These are phyloP conservation scores for Stylosanthes scabra DNA, from an alignment of 331 rosid genomes.

Conservation along the genomic window DNA sequence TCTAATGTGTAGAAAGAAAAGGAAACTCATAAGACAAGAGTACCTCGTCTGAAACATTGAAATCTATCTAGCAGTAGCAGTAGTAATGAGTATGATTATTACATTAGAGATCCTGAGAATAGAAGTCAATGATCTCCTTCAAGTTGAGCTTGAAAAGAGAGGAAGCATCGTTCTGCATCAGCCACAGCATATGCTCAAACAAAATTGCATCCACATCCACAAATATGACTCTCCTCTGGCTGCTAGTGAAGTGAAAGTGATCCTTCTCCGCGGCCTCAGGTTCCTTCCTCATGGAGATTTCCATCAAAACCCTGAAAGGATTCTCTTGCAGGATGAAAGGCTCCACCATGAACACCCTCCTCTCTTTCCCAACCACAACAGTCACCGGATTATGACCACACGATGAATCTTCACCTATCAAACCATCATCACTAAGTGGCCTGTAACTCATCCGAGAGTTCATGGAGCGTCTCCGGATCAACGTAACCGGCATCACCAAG, in stretches of 20 bases:
- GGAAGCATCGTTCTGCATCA: constrained; percentile 78
- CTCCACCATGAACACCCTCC: constrained; percentile 83
- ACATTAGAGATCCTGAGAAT: constrained; percentile 63
- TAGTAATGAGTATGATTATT: background rate
- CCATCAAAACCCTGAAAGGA: constrained; percentile 74
- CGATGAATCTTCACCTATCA: constrained; percentile 33
- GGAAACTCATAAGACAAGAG: constrained; percentile 33
- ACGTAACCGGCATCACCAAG: constrained; percentile 70
- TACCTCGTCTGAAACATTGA: background rate
- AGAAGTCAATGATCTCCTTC: constrained; percentile 84
- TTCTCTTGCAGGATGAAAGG: constrained; percentile 70
- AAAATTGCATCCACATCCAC: constrained; percentile 87
- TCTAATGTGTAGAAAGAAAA: too few relatives aligned
- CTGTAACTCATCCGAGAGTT: constrained; percentile 57
- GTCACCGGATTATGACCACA: constrained; percentile 50
- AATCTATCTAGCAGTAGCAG: background rate
- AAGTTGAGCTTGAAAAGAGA: constrained; percentile 78
- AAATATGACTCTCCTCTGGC: constrained; percentile 50
- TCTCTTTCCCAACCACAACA: constrained; percentile 89
- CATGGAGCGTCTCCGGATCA: constrained; percentile 53
- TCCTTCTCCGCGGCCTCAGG: background rate
- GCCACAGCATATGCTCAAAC: constrained; percentile 96
- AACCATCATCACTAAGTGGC: constrained; percentile 44
- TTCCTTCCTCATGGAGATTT: constrained; percentile 52
- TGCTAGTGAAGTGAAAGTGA: background rate